Percentiles rank a stretch among this genome's conserved stretches.
Conservation (phyloP, 352 stramenopile species). For the Pythium oligandrum region DNA sequence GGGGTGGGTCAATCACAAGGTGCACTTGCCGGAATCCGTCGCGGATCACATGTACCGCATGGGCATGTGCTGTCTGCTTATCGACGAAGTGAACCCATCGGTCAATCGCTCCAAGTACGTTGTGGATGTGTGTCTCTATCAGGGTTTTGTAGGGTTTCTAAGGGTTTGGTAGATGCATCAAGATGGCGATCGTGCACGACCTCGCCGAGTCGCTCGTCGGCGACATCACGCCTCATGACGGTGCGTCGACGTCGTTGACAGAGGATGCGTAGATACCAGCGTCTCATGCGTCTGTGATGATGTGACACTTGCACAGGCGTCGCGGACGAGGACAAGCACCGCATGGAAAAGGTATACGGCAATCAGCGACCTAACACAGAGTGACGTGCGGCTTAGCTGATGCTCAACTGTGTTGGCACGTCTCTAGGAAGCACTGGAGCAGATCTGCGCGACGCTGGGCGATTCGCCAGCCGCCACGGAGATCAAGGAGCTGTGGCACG, state of each 20-base stretch:
- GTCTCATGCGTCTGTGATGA: background rate
- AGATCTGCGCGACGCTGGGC: slow-evolving; percentile 57
- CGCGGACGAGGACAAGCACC: slow-evolving; percentile 86
- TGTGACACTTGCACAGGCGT: slow-evolving; percentile 41
- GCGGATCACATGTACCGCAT: slow-evolving; percentile 94
- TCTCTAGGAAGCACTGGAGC: slow-evolving; percentile 51
- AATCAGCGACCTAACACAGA: background rate
- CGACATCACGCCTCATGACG: slow-evolving; percentile 91
- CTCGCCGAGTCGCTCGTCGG: slow-evolving; percentile 91
- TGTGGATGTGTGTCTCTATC: slow-evolving; percentile 1
- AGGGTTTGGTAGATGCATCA: slow-evolving; percentile 57
- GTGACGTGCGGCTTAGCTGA: no score
- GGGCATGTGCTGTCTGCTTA: slow-evolving; percentile 87
- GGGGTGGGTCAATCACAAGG: slow-evolving; percentile 91
- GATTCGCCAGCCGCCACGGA: slow-evolving; percentile 46
- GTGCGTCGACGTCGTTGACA: slow-evolving; percentile 15
- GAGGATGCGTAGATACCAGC: background rate
- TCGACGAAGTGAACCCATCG: slow-evolving; percentile 65
- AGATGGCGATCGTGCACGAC: slow-evolving; percentile 93
- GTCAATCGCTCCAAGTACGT: slow-evolving; percentile 65
- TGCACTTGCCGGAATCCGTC: slow-evolving; percentile 86
- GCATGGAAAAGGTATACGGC: slow-evolving; percentile 71
- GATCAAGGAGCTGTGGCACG: slow-evolving; percentile 77
- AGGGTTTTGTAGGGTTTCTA: slow-evolving; percentile 1
- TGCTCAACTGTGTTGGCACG: no score